Percentiles rank a stretch among this genome's conserved stretches.
phyloP scores from a whole-genome alignment of 1,284 basidiomycete genomes.

The Grifola frondosa region DNA sequence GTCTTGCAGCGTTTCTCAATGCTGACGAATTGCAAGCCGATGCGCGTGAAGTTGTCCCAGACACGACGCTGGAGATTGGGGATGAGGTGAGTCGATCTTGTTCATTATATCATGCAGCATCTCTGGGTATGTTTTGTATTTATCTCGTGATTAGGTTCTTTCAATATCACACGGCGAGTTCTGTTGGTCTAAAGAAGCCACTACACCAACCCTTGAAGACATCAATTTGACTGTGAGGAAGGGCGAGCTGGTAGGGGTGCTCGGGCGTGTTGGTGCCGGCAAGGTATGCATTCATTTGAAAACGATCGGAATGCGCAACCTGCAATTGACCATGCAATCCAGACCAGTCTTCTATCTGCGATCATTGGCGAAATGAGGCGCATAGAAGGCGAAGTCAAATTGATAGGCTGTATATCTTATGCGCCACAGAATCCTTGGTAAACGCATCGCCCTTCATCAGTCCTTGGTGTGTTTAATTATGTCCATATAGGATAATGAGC shows the following conservation, averaged over 20 bases:
- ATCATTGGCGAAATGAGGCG: conserved; percentile 89
- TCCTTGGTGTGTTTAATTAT: conserved; percentile 7
- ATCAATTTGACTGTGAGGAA: conserved; percentile 77
- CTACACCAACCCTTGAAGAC: conserved; percentile 70
- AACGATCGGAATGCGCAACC: not conserved
- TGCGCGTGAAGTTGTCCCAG: conserved; percentile 56
- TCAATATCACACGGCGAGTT: conserved; percentile 77
- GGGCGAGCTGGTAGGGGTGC: conserved; percentile 85
- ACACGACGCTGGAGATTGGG: conserved; percentile 48
- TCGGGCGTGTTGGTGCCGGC: conserved; percentile 91
- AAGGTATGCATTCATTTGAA: conserved; percentile 62
- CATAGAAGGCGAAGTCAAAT: conserved; percentile 66
- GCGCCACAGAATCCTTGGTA: conserved; percentile 89
- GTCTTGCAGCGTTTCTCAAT: conserved; percentile 76
- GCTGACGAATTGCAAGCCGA: conserved; percentile 82
- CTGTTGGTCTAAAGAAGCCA: conserved; percentile 63
- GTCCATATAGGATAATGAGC: conserved; percentile 66
- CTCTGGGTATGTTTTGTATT: not conserved
- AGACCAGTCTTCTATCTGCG: conserved; percentile 73
- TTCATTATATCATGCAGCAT: no score
- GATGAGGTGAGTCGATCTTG: conserved; percentile 49
- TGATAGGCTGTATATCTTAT: conserved; percentile 84
- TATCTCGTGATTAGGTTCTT: conserved; percentile 47
- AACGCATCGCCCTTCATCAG: no score
- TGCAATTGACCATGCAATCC: not conserved